Percentiles rank a stretch among this genome's conserved stretches.
phyloP scores from a whole-genome alignment of 2,329 filamentous ascomycete genomes.

The Dothistroma pini region DNA sequence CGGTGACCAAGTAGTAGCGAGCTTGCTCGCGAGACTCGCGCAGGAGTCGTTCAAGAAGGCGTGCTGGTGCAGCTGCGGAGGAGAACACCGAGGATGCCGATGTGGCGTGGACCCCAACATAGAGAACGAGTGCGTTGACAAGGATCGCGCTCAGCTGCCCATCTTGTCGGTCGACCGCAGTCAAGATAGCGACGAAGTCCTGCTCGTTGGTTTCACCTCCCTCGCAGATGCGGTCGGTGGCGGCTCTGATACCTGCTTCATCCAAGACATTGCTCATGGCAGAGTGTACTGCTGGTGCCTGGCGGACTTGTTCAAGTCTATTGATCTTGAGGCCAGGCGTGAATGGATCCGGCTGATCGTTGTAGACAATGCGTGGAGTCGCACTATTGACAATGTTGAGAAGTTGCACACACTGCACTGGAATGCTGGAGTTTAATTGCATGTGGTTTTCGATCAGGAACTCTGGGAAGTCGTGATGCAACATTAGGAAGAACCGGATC shows the following conservation, averaged over 20 bases:
- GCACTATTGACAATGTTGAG: constrained; percentile 85
- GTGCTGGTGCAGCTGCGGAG: constrained; percentile 62
- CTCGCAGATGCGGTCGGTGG: constrained; percentile 48
- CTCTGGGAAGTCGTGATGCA: constrained; percentile 93
- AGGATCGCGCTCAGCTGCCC: constrained; percentile 48
- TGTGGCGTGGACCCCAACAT: constrained; percentile 71
- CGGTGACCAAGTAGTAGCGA: constrained; percentile 78
- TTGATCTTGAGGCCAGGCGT: constrained; percentile 72
- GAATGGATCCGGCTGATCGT: constrained; percentile 69
- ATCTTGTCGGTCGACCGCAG: constrained; percentile 61
- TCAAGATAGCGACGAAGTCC: constrained; percentile 71
- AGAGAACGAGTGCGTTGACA: constrained; percentile 78
- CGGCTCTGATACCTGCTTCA: constrained; percentile 51
- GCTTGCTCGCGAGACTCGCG: constrained; percentile 72
- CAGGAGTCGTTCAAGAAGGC: constrained; percentile 70
- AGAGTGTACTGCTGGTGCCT: constrained; percentile 61
- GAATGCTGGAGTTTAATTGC: constrained; percentile 74
- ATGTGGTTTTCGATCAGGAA: constrained; percentile 87
- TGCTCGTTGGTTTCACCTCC: constrained; percentile 58
- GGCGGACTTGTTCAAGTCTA: constrained; percentile 68
- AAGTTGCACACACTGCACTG: constrained; percentile 79
- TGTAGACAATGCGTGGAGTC: constrained; percentile 62
- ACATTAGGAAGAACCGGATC: constrained; percentile 74
- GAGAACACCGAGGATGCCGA: constrained; percentile 62
- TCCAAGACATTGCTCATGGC: constrained; percentile 55